Evolutionary conservation across 1,284 basidiomycete genomes (phyloP), one percentile per base, ranked within the genome.

Genomic region (Cutaneotrichosporon dermatis): DNA sequence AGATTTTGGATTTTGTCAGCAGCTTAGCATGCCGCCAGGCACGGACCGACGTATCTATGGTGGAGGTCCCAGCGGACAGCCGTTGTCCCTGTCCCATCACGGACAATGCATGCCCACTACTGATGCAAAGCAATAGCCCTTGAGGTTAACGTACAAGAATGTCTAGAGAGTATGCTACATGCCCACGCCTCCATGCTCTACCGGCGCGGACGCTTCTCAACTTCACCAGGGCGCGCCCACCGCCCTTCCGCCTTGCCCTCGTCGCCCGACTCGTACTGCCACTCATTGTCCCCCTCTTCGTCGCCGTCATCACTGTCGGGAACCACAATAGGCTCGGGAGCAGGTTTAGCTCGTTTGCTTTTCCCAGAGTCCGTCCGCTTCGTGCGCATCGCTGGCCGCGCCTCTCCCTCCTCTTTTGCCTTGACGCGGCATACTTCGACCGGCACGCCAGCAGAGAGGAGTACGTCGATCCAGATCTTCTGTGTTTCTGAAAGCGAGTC

Each of bases 401-500:
- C 34, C 11, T 49, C 25, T 25, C 25, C 25, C 25, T 25, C 25
- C 34, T 46, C 62, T 8, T 65, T 66, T 43, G 67, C 85, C 55
- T 79, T 76, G 40, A 89, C 86, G 55, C 82, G 82, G 69, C 89
- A 91, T 2, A 91, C 81, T 70, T 92, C 89, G 6, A 92, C 88
- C 8, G 81, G 76, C 25, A 88, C 80, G 2, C 85, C 85, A 0
- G 87, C 85, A 12, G 84, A 81, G 10, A 87, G 78, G 8, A 95
- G 82, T 5, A 89, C 85, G 69, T 88, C 85, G 51, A 88, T 86
- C 87, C 88, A 89, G n/a, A 87, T 80, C 81, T 90, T 93, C 76
- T 99, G 95, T 61, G 92, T 96, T 71, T 95, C 92, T 60, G 86
- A 87, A 9, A 95, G 81, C 37, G 74, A 81, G 77, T 99, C 95